Evolutionary conservation across 257 asterid species (phyloP).

Genomic region (Rauvolfia tetraphylla): DNA sequence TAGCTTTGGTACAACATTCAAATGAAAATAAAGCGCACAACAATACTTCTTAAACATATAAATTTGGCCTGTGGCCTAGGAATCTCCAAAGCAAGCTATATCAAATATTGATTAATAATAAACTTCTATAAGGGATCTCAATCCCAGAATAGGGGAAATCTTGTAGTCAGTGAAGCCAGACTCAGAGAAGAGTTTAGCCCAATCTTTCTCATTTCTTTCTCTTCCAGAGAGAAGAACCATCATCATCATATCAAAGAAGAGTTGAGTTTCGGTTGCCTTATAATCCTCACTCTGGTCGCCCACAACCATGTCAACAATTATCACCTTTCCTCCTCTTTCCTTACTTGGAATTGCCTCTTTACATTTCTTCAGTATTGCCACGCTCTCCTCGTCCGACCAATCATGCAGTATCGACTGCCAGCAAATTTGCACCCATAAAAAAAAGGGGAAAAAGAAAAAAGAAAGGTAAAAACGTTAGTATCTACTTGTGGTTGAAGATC

Average conservation of each 20-base stretch:
- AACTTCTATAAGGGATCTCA: slow-evolving; percentile 37
- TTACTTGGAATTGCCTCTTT: too few species aligned
- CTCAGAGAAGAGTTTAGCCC: slow-evolving; percentile 28
- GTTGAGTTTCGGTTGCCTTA: slow-evolving; percentile 14
- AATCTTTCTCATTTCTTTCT: slow-evolving; percentile 40
- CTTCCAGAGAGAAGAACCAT: slow-evolving; percentile 21
- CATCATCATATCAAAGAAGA: slow-evolving; percentile 25
- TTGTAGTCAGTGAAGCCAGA: slow-evolving; percentile 37
- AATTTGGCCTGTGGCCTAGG: too few species aligned
- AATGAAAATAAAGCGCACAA: too few species aligned
- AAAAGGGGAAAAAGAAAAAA: too few species aligned
- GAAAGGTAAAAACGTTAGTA: too few species aligned
- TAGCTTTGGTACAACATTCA: too few species aligned
- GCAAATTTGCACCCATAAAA: not conserved
- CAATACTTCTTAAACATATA: too few species aligned
- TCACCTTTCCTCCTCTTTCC: slow-evolving; percentile 25
- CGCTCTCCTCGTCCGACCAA: slow-evolving; percentile 29
- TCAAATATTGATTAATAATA: not conserved
- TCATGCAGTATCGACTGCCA: slow-evolving; percentile 33
- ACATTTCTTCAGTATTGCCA: slow-evolving; percentile 33
- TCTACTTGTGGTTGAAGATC: too few species aligned
- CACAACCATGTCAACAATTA: slow-evolving; percentile 4
- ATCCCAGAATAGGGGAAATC: slow-evolving; percentile 30
- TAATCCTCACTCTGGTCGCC: slow-evolving; percentile 10
- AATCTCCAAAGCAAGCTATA: too few species aligned